phyloP scores from a whole-genome alignment of 768 basidiomycete species.

The Imleria badia region DNA sequence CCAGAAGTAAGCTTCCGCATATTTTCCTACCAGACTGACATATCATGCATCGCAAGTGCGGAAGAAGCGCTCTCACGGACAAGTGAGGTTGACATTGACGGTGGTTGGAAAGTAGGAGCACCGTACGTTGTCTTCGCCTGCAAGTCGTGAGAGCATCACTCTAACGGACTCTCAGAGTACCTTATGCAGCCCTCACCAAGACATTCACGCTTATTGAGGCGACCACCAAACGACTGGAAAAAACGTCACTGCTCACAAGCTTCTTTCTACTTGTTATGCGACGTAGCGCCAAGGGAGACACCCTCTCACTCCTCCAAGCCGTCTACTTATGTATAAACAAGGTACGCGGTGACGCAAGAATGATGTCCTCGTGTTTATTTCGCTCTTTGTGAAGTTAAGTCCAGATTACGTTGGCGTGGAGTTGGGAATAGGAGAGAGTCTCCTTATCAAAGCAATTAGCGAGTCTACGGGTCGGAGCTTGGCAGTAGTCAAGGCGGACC shows the following conservation, averaged over 20 bases:
- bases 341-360: constrained; percentile 43
- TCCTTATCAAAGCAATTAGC: constrained; percentile 92
- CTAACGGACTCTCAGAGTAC: constrained; percentile 56
- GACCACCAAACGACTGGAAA: constrained; percentile 94
- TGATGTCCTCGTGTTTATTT: neutral
- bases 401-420: constrained; percentile 96
- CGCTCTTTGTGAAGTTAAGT: constrained; percentile 57
- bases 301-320: constrained; percentile 75
- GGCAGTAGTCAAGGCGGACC: constrained; percentile 81
- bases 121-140: constrained; percentile 54
- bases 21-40: neutral
- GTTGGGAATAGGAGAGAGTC: constrained; percentile 92
- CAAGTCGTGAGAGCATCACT: neutral
- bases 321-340: constrained; percentile 97
- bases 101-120: constrained; percentile 82
- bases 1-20: constrained; percentile 51
- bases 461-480: constrained; percentile 91
- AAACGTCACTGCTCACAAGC: constrained; percentile 82
- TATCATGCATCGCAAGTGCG: constrained; percentile 44
- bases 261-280: constrained; percentile 90
- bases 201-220: constrained; percentile 87
- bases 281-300: constrained; percentile 73
- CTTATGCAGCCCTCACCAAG: constrained; percentile 90
- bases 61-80: constrained; percentile 61
- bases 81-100: constrained; percentile 71